Evolutionary conservation across 2,329 filamentous ascomycete genomes (phyloP).

Genomic region (Fusarium sp.): DNA sequence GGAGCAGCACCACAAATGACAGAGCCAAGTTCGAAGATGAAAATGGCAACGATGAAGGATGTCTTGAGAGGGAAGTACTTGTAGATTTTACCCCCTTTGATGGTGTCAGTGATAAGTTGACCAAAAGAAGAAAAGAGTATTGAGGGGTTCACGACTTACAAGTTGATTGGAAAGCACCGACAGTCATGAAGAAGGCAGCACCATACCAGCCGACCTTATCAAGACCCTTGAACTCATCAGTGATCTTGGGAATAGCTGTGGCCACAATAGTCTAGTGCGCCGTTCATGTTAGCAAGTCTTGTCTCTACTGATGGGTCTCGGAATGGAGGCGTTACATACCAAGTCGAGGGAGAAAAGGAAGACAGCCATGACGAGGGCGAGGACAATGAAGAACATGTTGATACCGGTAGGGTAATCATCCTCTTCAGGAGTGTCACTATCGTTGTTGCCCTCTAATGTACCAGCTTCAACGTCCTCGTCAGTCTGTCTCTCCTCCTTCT

Average conservation of each 20-base stretch:
- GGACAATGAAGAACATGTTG: slow-evolving; percentile 58
- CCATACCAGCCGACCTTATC: slow-evolving; percentile 71
- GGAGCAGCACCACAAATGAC: slow-evolving; percentile 63
- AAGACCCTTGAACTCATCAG: slow-evolving; percentile 63
- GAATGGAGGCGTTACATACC: slow-evolving; percentile 47
- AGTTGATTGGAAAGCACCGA: slow-evolving; percentile 59
- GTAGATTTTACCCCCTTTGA: slow-evolving; percentile 60
- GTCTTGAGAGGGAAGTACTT: slow-evolving; percentile 66
- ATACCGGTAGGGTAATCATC: slow-evolving; percentile 56
- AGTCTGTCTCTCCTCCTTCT: slow-evolving; percentile 43
- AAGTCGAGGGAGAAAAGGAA: slow-evolving; percentile 65
- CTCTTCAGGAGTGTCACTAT: slow-evolving; percentile 41
- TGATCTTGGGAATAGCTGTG: slow-evolving; percentile 68
- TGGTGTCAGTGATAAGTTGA: slow-evolving; percentile 37
- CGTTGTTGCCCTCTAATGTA: slow-evolving; percentile 37
- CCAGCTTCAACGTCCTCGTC: slow-evolving; percentile 42
- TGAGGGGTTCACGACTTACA: slow-evolving; percentile 49
- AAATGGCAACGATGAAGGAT: slow-evolving; percentile 61
- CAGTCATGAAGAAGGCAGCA: slow-evolving; percentile 64
- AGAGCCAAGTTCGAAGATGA: slow-evolving; percentile 67
- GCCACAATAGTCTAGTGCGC: slow-evolving; percentile 64
- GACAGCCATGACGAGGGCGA: slow-evolving; percentile 61
- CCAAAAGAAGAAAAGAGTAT: not conserved
- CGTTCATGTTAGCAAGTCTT: slow-evolving; percentile 8
- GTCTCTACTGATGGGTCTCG: not conserved